phyloP scores from a whole-genome alignment of 768 basidiomycete genomes.

The Boletus subparvulus region DNA sequence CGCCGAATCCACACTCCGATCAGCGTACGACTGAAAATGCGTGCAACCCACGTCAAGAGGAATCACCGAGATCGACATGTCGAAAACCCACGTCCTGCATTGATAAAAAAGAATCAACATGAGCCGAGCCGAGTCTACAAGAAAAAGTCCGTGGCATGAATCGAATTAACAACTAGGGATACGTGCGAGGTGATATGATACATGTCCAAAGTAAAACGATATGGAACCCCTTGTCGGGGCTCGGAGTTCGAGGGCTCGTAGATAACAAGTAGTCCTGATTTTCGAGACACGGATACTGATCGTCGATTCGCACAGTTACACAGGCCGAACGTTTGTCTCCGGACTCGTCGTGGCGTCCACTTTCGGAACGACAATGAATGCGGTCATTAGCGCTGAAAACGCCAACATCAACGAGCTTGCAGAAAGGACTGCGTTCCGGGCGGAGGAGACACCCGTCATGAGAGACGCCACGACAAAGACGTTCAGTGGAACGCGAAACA shows the following conservation, averaged over 20 bases:
- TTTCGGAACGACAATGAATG: constrained; percentile 43
- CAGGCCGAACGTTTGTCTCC: constrained; percentile 22
- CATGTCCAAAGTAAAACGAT: background rate
- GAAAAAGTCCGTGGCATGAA: background rate
- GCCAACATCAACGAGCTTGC: constrained; percentile 57
- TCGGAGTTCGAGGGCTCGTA: too few species aligned
- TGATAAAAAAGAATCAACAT: background rate
- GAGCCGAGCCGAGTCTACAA: background rate
- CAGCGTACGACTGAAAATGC: too few species aligned
- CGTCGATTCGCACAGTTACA: background rate
- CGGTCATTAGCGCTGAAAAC: constrained; percentile 60
- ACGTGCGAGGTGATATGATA: background rate
- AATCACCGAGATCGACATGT: too few species aligned
- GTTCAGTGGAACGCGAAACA: constrained; percentile 76
- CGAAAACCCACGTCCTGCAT: background rate
- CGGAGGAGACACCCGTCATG: constrained; percentile 65
- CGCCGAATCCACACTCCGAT: too few species aligned
- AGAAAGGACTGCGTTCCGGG: constrained; percentile 58
- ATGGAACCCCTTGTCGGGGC: background rate
- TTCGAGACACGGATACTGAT: background rate
- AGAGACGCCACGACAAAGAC: constrained; percentile 69
- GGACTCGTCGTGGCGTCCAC: constrained; percentile 23
- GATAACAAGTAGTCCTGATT: too few species aligned
- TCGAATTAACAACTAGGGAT: background rate
- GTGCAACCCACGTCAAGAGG: too few species aligned